Conservation (phyloP, 192 early-diverging fungal species). For the Rhizophagus clarus region DNA sequence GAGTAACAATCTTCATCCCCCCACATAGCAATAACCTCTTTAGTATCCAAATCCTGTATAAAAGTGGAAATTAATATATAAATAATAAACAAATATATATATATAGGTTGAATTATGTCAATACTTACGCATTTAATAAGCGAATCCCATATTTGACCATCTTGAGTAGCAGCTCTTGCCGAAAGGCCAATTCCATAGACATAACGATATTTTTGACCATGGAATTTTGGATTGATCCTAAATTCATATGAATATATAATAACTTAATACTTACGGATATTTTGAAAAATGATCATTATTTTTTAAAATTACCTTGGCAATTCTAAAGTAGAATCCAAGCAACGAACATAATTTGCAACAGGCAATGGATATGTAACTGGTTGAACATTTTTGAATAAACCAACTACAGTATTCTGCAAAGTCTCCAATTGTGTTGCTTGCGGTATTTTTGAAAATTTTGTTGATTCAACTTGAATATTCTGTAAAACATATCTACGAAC, state of each 20-base stretch:
- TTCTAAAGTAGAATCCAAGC: constrained; percentile 35
- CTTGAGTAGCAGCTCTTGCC: constrained; percentile 18
- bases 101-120: neutral
- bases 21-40: constrained; percentile 43
- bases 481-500: constrained; percentile 64
- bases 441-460: constrained; percentile 49
- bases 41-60: constrained; percentile 41
- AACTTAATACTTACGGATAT: neutral
- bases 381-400: neutral
- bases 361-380: constrained; percentile 9
- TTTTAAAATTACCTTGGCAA: constrained; percentile 35
- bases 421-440: neutral
- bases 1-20: constrained; percentile 62
- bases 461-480: constrained; percentile 62
- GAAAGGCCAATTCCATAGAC: constrained; percentile 46
- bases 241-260: neutral
- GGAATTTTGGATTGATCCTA: constrained; percentile 41
- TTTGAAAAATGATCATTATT: neutral
- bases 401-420: neutral
- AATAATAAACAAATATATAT: no score
- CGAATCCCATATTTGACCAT: constrained; percentile 45
- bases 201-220: constrained; percentile 33
- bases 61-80: neutral
- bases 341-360: constrained; percentile 22
- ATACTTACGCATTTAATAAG: constrained; percentile 50